Evolutionary conservation across 1,284 basidiomycete species (phyloP), one percentile per base, ranked within the genome.

Genomic region (Macrocybe sp.): DNA sequence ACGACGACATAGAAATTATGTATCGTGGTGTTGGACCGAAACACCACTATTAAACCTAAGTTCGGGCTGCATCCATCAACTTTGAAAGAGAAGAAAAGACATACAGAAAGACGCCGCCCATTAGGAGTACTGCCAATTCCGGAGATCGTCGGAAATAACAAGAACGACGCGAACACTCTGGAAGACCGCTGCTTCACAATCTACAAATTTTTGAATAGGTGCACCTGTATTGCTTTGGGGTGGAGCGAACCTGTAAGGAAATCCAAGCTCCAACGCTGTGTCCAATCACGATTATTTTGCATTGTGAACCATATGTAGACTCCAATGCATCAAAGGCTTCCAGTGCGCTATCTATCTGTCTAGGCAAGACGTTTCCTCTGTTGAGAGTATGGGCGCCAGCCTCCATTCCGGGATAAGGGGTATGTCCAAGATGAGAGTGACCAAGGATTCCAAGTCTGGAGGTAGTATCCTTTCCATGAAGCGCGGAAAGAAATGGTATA

Each of bases 261-360:
- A 85, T 67, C 80, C 81, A 85, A 3, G 75, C 60, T 1, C 81
- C 81, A 22, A 84, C 72, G 52, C 81, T 84, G 52, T 85, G 82
- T 6, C 76, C 81, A 28, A 72, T 62, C 0, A 85, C 28, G 4
- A 83, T 59, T 9, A 82, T 57, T 44, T 64, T 70, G 6, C 64
- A 56, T 2, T 61, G 51, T 7, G 57, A 46, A n/a, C 64, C 59
- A 56, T 70, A 78, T 6, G 57, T 54, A 6, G 58, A 43, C 28
- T 47, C 56, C 3, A 79, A 48, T 4, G 69, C 63, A 46, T 83
- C 79, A 4, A 81, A 59, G 3, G 77, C 65, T 49, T 78, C 71
- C 9, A 80, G 55, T 9, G 71, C 67, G 45, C 66, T 72, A 54
- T 78, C 64, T 8, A 81, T 59, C 62, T 81, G 80, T 11, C 67